Conservation (phyloP, 306 rosid species). For the Mimosa bimucronata region DNA sequence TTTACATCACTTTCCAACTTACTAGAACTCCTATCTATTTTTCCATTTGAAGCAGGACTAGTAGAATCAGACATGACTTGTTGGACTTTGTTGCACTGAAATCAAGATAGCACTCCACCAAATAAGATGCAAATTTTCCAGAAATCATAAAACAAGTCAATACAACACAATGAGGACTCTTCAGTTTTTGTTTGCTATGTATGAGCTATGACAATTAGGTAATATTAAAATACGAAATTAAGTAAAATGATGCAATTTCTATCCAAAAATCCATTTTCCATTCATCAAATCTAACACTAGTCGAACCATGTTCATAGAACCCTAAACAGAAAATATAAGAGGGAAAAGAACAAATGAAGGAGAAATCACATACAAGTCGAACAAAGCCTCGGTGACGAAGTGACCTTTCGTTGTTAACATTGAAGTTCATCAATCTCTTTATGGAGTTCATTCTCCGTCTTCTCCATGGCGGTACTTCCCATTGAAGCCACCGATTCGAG, state of each 20-base stretch:
- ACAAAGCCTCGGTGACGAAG: slow-evolving; percentile 69
- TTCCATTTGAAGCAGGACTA: too few species aligned
- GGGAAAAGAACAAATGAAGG: not conserved
- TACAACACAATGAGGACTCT: too few species aligned
- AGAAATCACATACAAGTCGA: slow-evolving; percentile 53
- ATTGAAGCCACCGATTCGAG: slow-evolving; percentile 26
- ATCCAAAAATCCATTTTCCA: not conserved
- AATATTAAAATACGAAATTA: too few species aligned
- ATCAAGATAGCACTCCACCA: too few species aligned
- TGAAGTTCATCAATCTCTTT: slow-evolving; percentile 95
- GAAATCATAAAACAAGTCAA: too few species aligned
- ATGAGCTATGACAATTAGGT: too few species aligned
- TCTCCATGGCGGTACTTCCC: slow-evolving; percentile 69
- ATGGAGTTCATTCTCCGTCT: slow-evolving; percentile 83
- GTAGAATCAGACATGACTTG: slow-evolving; percentile 63
- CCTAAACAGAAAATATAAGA: not conserved
- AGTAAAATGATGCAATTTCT: not conserved
- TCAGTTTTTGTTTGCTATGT: too few species aligned
- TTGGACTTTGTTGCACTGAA: slow-evolving; percentile 48
- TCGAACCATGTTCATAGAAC: not conserved
- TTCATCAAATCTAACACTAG: not conserved
- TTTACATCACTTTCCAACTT: slow-evolving; percentile 49
- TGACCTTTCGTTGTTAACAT: slow-evolving; percentile 92
- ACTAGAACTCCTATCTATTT: slow-evolving; percentile 45
- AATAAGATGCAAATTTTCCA: too few species aligned